Evolutionary conservation across 2,329 filamentous ascomycete species (phyloP), one percentile per base, ranked within the genome.

Genomic region (Trichophyton schoenleinii): DNA sequence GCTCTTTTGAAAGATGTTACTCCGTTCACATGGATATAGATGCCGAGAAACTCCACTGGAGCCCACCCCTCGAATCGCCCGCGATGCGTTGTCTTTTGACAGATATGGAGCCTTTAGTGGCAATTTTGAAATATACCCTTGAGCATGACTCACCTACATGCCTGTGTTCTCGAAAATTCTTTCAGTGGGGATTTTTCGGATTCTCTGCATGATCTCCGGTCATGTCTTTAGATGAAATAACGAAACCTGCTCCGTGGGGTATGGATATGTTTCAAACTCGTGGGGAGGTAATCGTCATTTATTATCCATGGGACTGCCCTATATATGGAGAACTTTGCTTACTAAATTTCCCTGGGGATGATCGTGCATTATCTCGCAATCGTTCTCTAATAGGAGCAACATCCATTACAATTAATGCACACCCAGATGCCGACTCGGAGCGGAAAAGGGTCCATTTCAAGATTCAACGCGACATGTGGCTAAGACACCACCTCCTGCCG

Each of bases 241-340:
- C n/a, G 65, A 66, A 20, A 78, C 80, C 20, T 76, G 76, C 7
- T 73, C 70, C n/a, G 66, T 79, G 0, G 59, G 64, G 34, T 64
- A 48, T 20, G n/a, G 74, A 57, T 53, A 64, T 0, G 63, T 65
- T 2, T 46, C 64, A 63, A 66, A 67, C 6, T 64, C 31, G 2
- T 72, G 69, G 66, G 65, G 64, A 55, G 70, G 75, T 2, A 63
- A 49, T 9, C 64, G 66, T 20, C 74, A 18, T 76, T 75, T 2
- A 60, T 79, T 2, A 75, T 73, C 2, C 67, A 71, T 1, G 75
- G 76, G 59, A 78, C 79, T 74, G 78, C 71, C 59, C 70, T 76
- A 65, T 66, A 71, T 15, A 66, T 71, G 63, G 34, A 38, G 34
- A 38, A 38, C 9, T 9, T 34, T n/a, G 69, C 1, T 70, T 68